Evolutionary conservation across 2,329 filamentous ascomycete species (phyloP), one percentile per base, ranked within the genome.

Genomic region (Fusarium transvaalense): DNA sequence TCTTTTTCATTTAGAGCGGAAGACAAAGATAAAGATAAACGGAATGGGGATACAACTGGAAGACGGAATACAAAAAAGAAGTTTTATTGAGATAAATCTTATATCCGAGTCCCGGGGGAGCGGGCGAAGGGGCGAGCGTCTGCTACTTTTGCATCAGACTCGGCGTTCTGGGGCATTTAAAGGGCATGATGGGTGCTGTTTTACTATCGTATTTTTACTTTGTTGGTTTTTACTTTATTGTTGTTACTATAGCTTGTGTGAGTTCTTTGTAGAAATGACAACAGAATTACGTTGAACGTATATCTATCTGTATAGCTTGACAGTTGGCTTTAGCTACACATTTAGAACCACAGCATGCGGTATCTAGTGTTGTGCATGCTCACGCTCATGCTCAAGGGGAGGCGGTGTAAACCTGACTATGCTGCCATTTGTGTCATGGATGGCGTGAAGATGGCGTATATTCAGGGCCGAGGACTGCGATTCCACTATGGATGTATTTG

Each of bases 111-210:
- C 46, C 66, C 61, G 42, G 66, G 39, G 48, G 56, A 58, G 52
- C 61, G 66, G 66, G 61, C 66, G 52, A 65, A 53, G 53, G 23
- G 32, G 61, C 35, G 52, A 69, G 66, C 66, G 67, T 70, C 63
- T 69, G 71, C 66, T 71, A 60, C 60, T 60, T 69, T 73, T 74
- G 72, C 72, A 74, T 74, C 72, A 74, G 72, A 74, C 70, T 68
- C 61, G 72, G 72, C 72, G 72, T 74, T 74, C 66, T 69, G 72
- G 72, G 72, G 71, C 67, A 70, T 74, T 60, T 48, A 71, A 69
- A 74, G 68, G 72, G 71, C 66, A 73, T 69, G 72, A 73, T 72
- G 66, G 72, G 70, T 61, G 69, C 71, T 72, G 69, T 69, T 32
- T 56, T 31, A 48, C 38, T 50, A 27, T 25, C 13, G 34, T 38